Percentiles rank a stretch among this genome's conserved stretches.
Conservation (phyloP, 495 filamentous ascomycete species). For the Staphylotrichum tortipilum region DNA sequence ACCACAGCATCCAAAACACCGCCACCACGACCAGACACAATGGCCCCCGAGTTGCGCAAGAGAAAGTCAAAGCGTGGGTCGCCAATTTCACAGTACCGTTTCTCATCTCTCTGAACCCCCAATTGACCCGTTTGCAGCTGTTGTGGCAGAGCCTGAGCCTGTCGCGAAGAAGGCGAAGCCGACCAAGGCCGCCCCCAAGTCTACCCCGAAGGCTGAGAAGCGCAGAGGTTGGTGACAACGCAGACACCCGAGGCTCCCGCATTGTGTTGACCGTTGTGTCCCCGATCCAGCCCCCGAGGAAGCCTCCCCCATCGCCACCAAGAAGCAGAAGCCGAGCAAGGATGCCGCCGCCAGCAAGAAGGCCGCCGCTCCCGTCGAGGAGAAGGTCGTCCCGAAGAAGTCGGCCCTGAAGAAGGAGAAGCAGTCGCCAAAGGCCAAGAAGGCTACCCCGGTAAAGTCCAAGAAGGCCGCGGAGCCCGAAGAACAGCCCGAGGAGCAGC, state of each 20-base stretch:
- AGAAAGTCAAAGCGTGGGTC: conserved; percentile 67
- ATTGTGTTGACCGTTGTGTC: neutral
- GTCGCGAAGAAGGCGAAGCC: conserved; percentile 52
- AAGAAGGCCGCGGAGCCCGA: conserved; percentile 18
- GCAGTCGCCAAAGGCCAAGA: conserved; percentile 26
- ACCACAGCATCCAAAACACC: no score
- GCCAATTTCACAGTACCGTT: neutral
- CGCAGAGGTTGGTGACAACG: conserved; percentile 37
- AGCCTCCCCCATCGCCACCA: conserved; percentile 34
- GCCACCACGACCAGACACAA: conserved; percentile 32
- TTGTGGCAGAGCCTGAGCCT: conserved; percentile 41
- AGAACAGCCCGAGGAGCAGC: conserved; percentile 21
- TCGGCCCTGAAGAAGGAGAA: conserved; percentile 18
- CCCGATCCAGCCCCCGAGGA: conserved; percentile 30
- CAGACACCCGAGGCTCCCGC: neutral
- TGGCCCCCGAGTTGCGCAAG: conserved; percentile 61
- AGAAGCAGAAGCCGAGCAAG: conserved; percentile 30
- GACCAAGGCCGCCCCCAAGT: conserved; percentile 21
- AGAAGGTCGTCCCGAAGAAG: conserved; percentile 16
- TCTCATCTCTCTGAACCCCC: conserved; percentile 16
- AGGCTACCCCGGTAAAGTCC: conserved; percentile 16
- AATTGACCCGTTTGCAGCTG: conserved; percentile 23
- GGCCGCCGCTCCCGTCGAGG: conserved; percentile 5
- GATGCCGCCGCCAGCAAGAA: conserved; percentile 19
- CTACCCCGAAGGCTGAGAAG: conserved; percentile 35